Evolutionary conservation across 2,329 filamentous ascomycete genomes (phyloP), one percentile per base, ranked within the genome.

Genomic region (Colletotrichum noveboracense): DNA sequence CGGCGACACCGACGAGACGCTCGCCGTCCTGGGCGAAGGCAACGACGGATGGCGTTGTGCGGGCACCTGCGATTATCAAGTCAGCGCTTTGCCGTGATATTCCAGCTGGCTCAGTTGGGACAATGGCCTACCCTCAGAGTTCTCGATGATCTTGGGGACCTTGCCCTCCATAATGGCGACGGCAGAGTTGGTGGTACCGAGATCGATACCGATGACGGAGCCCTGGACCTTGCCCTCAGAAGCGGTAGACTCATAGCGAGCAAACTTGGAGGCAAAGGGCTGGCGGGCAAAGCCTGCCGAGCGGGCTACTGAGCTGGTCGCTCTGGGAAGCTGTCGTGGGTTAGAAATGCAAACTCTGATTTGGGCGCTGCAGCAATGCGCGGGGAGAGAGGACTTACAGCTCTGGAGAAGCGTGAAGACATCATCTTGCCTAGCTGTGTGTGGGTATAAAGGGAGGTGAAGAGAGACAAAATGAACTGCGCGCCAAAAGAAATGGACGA

Each of bases 141-240:
- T 98, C 89, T 98, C 96, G 86, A 98, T 98, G 86, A 98, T 98
- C 88, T 94, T 95, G 81, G 96, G 95, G 73, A 91, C 88, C 91
- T 98, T 98, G 88, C 96, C 97, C 91, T 98, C 96, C 96, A 98
- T 98, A 79, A 98, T 90, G 83, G 96, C 96, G 77, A 98, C 96
- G 73, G 96, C 96, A 77, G 96, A 98, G 92, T 98, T 98, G 82
- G 96, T 98, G 84, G 96, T 98, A 84, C 96, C 96, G 83, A 98
- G 89, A 91, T 98, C 96, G 86, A 98, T 98, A 93, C 97, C 97
- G 84, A 98, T 98, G 86, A 98, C 96, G 83, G 95, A 89, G 84
- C 97, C 97, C 89, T 96, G 95, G 77, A 98, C 95, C 92, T 98
- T 98, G 82, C 91, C 92, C 79, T 94, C 93, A 52, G 80, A 80